Evolutionary conservation across 2,329 filamentous ascomycete species (phyloP), one percentile per base, ranked within the genome.

Genomic region (Pseudogymnoascus verrucosus): DNA sequence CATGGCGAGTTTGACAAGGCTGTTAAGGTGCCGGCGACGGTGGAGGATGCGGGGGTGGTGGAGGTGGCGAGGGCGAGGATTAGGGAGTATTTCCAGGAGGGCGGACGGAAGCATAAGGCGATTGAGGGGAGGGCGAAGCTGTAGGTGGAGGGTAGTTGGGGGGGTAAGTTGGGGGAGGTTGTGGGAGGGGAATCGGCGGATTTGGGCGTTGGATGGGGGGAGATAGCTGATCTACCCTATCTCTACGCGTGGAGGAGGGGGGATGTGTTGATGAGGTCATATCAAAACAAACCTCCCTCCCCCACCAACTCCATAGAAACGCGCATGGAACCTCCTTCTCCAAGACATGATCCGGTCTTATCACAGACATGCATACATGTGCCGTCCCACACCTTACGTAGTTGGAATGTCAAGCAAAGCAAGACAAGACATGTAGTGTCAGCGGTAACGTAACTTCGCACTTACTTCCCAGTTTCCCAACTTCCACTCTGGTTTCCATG

Each of bases 31-130:
- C 93, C 93, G 7, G 89, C 89, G 26, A 96, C 92, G 3, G 89
- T 97, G 57, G 93, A 96, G 76, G 93, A 97, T 76, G 78, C 78
- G 0, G 80, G 83, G 28, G 90, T 89, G 7, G 85, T 97, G 6
- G 85, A 88, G 19, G 85, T 90, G 63, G 92, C 91, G 54, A 85
- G 87, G 75, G 78, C 70, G 40, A 89, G 86, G 74, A 83, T 96
- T 2, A 82, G 78, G 71, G 86, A 89, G 76, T 97, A 96, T 76
- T 96, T 96, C 73, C 76, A 78, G 70, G 74, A 78, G 61, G 71
- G 71, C 4, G 65, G 65, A 10, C 66, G 68, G 10, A 61, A 66
- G 61, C 69, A 71, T 66, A 69, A 68, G 57, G 69, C 69, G 16
- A 69, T 67, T 1, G 71, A 71, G 63, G 65, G 16, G n/a, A 79